Base-by-base conservation (phyloP, 352 stramenopile genomes). In the Globisporangium okanoganense region DNA sequence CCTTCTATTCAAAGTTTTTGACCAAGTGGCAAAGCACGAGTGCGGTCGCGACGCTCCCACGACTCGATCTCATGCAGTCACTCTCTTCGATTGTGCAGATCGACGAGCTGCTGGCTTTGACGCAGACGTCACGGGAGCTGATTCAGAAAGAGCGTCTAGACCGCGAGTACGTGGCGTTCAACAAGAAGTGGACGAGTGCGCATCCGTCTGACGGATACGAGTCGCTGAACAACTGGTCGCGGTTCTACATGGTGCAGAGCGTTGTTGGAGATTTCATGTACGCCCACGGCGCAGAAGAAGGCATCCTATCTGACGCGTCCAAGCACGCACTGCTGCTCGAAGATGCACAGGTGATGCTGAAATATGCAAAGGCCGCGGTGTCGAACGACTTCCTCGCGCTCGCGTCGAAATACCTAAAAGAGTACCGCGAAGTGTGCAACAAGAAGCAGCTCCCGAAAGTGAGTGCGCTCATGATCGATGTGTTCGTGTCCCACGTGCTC, bases 401-500 rank as follows among this genome's bases (percentile, higher is more conserved):
- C 14, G 79, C 74, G 22, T 92, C 82, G 1, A 87, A 88, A 58
- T 82, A 90, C 54, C 63, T 94, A 29, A 92, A 90, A 48, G 79
- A 76, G 10, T 94, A 90, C 38, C 82, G 82, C 12, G 80, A 88
- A 52, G 51, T 89, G 10, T 94, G 85, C 64, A 92, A 89, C 29
- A 25, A 59, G 12, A 50, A 89, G 18, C 65, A 82, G 14, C 71
- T 94, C 0, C 79, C 85, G 2, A 94, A 92, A 56, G 66, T 92
- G 5, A 94, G 76, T 41, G 71, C 86, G 8, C 51, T 83, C 12
- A 94, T 94, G 85, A 74, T 92, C 13, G 72, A 92, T 16, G 82
- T 92, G 7, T 94, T 91, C 60, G 81, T 92, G 36, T 87, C 79
- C 1, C 85, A 94, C 31, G 76, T 94, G 20, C 72, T 90, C 31